These are phyloP conservation scores for Solanum aculeatissimum DNA, from an alignment of 305 asterid genomes.

Conservation along the genomic window DNA sequence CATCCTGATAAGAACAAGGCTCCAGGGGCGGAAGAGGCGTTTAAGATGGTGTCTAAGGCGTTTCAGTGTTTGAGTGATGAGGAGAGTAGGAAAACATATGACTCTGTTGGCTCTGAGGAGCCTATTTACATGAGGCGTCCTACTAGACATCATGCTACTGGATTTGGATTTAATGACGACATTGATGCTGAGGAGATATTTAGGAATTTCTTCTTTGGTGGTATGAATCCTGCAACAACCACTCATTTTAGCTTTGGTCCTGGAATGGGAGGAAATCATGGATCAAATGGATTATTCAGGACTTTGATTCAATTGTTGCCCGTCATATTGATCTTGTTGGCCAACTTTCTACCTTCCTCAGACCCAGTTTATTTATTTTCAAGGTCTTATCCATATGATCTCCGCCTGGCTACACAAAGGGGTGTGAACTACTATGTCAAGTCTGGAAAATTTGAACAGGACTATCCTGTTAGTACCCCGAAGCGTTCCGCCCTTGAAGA, in stretches of 20 bases:
- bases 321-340: conserved; percentile 54
- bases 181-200: conserved; percentile 89
- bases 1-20: conserved; percentile 5
- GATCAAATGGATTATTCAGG: conserved; percentile 41
- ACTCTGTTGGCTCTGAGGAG: conserved; percentile 67
- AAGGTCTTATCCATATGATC: conserved; percentile 34
- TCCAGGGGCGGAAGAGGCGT: conserved; percentile 93
- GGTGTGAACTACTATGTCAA: conserved; percentile 79
- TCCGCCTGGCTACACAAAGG: conserved; percentile 44
- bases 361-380: conserved; percentile 69
- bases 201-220: conserved; percentile 87
- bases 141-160: conserved; percentile 23
- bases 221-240: conserved; percentile 58
- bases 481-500: conserved; percentile 48
- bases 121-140: conserved; percentile 48
- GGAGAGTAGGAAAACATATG: conserved; percentile 63
- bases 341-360: conserved; percentile 70
- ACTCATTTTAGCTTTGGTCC: conserved; percentile 72
- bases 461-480: conserved; percentile 49
- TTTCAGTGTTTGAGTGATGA: conserved; percentile 84
- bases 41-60: conserved; percentile 88
- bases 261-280: conserved; percentile 46
- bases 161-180: conserved; percentile 55
- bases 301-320: conserved; percentile 66
- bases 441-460: conserved; percentile 53